phyloP scores from a whole-genome alignment of 2,329 filamentous ascomycete species.

The Nigrospora osmanthi region DNA sequence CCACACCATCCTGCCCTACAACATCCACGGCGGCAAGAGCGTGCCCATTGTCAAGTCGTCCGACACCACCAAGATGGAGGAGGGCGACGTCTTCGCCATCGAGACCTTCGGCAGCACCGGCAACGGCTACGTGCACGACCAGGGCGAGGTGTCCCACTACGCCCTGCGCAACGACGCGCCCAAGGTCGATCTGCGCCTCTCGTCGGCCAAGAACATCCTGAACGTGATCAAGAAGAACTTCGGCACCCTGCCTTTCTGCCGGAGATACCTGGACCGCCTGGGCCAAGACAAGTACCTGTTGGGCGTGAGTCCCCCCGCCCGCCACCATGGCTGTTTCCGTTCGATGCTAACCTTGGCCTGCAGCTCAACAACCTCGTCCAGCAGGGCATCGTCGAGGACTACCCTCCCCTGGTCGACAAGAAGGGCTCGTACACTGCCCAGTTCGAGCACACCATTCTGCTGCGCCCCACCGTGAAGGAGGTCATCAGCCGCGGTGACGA shows the following conservation, averaged over 20 bases:
- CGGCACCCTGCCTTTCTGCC: slow-evolving; percentile 82
- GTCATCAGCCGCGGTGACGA: slow-evolving; percentile 81
- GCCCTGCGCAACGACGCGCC: slow-evolving; percentile 66
- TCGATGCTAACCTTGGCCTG: slow-evolving; percentile 17
- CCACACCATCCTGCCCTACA: slow-evolving; percentile 83
- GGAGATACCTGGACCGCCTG: slow-evolving; percentile 82
- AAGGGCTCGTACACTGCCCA: slow-evolving; percentile 94
- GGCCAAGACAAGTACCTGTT: slow-evolving; percentile 92
- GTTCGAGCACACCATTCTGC: slow-evolving; percentile 80
- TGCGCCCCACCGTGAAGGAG: slow-evolving; percentile 77
- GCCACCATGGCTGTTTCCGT: neutral
- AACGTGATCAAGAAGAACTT: slow-evolving; percentile 95
- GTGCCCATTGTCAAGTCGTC: slow-evolving; percentile 87
- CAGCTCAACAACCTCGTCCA: slow-evolving; percentile 81
- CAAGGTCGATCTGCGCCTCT: slow-evolving; percentile 67
- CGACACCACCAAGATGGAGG: slow-evolving; percentile 94
- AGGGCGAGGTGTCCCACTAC: slow-evolving; percentile 88
- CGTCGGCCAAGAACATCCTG: slow-evolving; percentile 76
- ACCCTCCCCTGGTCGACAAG: slow-evolving; percentile 82
- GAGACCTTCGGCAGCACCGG: slow-evolving; percentile 95
- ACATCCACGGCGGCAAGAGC: slow-evolving; percentile 87
- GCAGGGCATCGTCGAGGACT: slow-evolving; percentile 79
- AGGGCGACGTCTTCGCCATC: slow-evolving; percentile 90
- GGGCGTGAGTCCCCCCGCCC: slow-evolving; percentile 50
- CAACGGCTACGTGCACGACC: slow-evolving; percentile 78